These are phyloP conservation scores for Colletotrichum liriopes DNA, from an alignment of 2,329 filamentous ascomycete species.

Conservation along the genomic window DNA sequence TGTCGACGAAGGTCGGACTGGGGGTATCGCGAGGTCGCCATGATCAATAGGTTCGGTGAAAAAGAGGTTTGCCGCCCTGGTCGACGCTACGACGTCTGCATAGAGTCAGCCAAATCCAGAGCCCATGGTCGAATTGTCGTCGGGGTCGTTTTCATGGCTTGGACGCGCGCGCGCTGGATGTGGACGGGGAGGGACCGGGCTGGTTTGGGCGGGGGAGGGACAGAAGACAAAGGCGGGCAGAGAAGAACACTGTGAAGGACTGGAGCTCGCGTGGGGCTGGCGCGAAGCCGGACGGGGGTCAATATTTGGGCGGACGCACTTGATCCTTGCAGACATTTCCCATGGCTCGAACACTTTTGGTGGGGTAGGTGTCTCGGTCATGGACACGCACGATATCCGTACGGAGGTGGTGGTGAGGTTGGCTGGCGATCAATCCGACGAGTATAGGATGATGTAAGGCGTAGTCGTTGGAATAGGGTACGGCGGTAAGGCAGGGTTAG, in stretches of 20 bases:
- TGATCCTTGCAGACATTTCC: slow-evolving; percentile 61
- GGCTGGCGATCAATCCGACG: slow-evolving; percentile 3
- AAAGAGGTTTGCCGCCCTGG: slow-evolving; percentile 52
- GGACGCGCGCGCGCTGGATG: slow-evolving; percentile 36
- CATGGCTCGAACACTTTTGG: slow-evolving; percentile 64
- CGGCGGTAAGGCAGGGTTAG: slow-evolving; percentile 4
- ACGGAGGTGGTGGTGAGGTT: slow-evolving; percentile 12
- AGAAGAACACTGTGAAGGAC: slow-evolving; percentile 35
- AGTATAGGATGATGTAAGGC: slow-evolving; percentile 21
- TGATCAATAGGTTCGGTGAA: slow-evolving; percentile 52
- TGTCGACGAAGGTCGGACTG: slow-evolving; percentile 65
- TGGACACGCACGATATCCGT: slow-evolving; percentile 51
- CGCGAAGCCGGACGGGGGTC: slow-evolving; percentile 30
- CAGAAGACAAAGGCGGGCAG: slow-evolving; percentile 42
- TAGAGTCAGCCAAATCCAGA: slow-evolving; percentile 40
- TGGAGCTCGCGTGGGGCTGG: slow-evolving; percentile 43
- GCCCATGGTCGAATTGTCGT: slow-evolving; percentile 34
- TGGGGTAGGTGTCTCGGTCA: slow-evolving; percentile 57
- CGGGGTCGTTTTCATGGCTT: slow-evolving; percentile 25
- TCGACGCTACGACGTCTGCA: slow-evolving; percentile 61
- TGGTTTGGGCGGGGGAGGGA: slow-evolving; percentile 37
- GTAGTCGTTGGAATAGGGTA: slow-evolving; percentile 24
- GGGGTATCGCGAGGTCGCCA: slow-evolving; percentile 64
- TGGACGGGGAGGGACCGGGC: slow-evolving; percentile 24
- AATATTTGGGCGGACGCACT: slow-evolving; percentile 54